Percentiles rank a stretch among this genome's conserved stretches.
These are phyloP conservation scores for Claviceps monticola DNA, from an alignment of 2,329 filamentous ascomycete species.

Conservation along the genomic window DNA sequence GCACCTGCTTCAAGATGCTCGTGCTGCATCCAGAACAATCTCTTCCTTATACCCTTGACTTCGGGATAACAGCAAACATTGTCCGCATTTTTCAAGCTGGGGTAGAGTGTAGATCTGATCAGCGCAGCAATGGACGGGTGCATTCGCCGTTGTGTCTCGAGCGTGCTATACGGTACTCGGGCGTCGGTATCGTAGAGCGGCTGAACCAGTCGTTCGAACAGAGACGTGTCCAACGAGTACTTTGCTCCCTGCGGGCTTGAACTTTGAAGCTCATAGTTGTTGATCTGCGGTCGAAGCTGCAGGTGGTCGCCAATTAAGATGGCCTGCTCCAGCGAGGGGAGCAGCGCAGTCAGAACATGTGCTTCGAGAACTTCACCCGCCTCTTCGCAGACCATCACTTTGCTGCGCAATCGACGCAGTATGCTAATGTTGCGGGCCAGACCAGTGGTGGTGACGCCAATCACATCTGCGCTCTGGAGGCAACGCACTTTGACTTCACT, in stretches of 20 bases:
- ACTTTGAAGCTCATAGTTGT: constrained; percentile 39
- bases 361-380: constrained; percentile 55
- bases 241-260: constrained; percentile 31
- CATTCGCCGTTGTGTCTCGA: constrained; percentile 53
- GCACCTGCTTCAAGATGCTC: constrained; percentile 26
- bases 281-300: constrained; percentile 45
- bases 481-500: not conserved
- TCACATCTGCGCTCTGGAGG: constrained; percentile 28
- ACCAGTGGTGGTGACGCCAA: constrained; percentile 47
- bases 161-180: constrained; percentile 18
- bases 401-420: constrained; percentile 33
- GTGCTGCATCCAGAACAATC: constrained; percentile 52
- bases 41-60: constrained; percentile 37
- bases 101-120: constrained; percentile 44
- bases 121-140: constrained; percentile 46
- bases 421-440: constrained; percentile 37
- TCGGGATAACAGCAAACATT: constrained; percentile 25
- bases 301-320: constrained; percentile 52
- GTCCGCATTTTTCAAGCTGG: constrained; percentile 35
- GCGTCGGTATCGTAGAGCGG: constrained; percentile 10
- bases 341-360: constrained; percentile 43
- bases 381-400: constrained; percentile 53
- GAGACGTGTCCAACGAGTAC: constrained; percentile 43
- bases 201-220: constrained; percentile 46
- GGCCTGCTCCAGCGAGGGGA: constrained; percentile 45